Evolutionary conservation across 441 rosid species (phyloP).

Genomic region (Croton laevigatus): DNA sequence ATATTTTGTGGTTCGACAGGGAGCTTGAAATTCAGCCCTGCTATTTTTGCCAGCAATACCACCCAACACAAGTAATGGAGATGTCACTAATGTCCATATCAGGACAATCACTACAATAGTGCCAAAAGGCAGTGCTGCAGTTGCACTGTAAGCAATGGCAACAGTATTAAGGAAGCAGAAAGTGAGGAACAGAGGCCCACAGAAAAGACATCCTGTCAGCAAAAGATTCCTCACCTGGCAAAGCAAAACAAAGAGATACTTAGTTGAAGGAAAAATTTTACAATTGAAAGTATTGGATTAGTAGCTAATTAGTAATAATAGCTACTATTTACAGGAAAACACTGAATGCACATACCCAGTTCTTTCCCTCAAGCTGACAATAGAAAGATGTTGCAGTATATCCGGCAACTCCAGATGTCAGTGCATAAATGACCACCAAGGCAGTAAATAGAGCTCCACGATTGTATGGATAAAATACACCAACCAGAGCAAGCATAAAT

Average conservation of each 20-base stretch:
- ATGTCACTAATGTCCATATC: constrained; percentile 72
- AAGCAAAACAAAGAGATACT: neutral
- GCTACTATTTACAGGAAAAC: neutral
- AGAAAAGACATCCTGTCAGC: constrained; percentile 73
- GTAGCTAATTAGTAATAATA: neutral
- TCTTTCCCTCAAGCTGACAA: constrained; percentile 75
- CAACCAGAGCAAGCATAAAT: constrained; percentile 73
- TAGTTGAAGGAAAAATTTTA: neutral
- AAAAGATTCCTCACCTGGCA: constrained; percentile 70
- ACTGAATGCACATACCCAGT: constrained; percentile 49
- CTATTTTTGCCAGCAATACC: constrained; percentile 89
- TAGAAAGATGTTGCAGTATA: constrained; percentile 71
- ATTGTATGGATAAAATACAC: constrained; percentile 80
- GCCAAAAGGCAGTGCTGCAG: constrained; percentile 77
- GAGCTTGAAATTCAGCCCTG: constrained; percentile 84
- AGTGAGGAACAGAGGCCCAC: constrained; percentile 72
- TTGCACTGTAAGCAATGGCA: constrained; percentile 70
- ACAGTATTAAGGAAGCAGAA: constrained; percentile 83
- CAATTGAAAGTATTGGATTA: neutral
- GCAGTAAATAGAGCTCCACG: constrained; percentile 88
- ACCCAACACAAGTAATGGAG: constrained; percentile 77
- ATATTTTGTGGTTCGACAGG: constrained; percentile 72
- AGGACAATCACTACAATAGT: constrained; percentile 71
- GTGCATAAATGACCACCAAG: constrained; percentile 71
- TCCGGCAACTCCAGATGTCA: constrained; percentile 78